Percentiles rank a stretch among this genome's conserved stretches.
Conservation (phyloP, 495 filamentous ascomycete species). For the Monascus purpureus region DNA sequence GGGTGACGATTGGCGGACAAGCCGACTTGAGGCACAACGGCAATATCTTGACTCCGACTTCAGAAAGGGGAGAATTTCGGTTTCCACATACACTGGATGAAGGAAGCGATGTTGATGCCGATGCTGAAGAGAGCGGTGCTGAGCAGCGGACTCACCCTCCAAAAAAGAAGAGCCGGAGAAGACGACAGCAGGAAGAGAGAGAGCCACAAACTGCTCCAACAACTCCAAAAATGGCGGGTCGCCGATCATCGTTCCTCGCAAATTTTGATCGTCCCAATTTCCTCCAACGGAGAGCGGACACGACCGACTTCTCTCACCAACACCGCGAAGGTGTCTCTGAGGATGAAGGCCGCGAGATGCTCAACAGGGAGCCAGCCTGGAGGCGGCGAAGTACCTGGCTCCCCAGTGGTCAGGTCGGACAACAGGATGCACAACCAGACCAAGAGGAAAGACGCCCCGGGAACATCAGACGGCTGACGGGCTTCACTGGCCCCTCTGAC, state of each 20-base stretch:
- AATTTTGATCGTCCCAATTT: constrained; percentile 38
- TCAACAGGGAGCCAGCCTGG: constrained; percentile 45
- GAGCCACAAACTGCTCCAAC: constrained; percentile 45
- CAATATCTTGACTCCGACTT: constrained; percentile 24
- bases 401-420: constrained; percentile 36
- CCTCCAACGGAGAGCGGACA: constrained; percentile 52
- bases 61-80: constrained; percentile 37
- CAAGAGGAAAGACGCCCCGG: constrained; percentile 49
- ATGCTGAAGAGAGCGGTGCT: constrained; percentile 54
- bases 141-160: constrained; percentile 24
- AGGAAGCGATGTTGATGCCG: constrained; percentile 59
- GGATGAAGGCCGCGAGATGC: constrained; percentile 69
- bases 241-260: constrained; percentile 30
- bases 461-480: constrained; percentile 62
- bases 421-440: constrained; percentile 16
- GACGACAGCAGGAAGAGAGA: constrained; percentile 36
- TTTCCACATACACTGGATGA: constrained; percentile 46
- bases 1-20: constrained; percentile 14
- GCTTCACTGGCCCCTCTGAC: constrained; percentile 48
- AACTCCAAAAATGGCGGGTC: constrained; percentile 36
- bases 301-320: constrained; percentile 49
- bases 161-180: constrained; percentile 38
- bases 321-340: constrained; percentile 68
- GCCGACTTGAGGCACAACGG: constrained; percentile 13
- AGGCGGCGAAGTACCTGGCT: constrained; percentile 41